Conservation (phyloP, 2,329 filamentous ascomycete species). For the Daldinia sp. region DNA sequence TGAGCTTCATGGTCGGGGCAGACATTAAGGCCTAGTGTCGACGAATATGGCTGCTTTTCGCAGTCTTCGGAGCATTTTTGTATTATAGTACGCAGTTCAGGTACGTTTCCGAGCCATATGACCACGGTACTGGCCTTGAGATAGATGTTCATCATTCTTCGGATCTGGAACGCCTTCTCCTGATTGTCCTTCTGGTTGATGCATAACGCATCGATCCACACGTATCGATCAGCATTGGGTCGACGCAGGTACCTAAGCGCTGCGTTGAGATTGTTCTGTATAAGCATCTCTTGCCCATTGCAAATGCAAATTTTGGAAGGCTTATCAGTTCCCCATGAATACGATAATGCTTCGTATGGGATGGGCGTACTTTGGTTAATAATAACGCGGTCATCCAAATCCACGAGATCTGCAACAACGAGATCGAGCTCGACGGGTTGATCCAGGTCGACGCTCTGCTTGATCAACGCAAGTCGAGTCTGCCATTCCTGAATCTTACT, state of each 20-base stretch:
- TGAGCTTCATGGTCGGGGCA: background rate
- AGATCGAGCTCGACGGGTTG: background rate
- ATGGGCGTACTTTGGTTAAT: background rate
- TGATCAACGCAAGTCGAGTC: too few relatives aligned
- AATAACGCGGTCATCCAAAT: background rate
- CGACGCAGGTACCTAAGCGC: background rate
- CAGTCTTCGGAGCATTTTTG: background rate
- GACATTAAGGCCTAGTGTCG: background rate
- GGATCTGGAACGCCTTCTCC: slow-evolving; percentile 1
- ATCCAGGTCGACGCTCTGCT: too few relatives aligned
- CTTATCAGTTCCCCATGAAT: slow-evolving; percentile 1
- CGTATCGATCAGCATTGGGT: background rate
- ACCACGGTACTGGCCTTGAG: background rate
- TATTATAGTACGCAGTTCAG: background rate
- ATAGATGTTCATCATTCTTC: slow-evolving; percentile 2
- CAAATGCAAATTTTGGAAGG: background rate
- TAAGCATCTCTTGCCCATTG: background rate
- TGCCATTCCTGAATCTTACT: too few relatives aligned
- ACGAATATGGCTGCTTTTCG: background rate
- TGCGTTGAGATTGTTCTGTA: background rate
- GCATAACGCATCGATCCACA: slow-evolving; percentile 1
- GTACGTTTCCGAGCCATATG: background rate
- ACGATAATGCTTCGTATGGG: background rate
- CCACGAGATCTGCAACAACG: background rate
- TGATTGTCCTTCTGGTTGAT: slow-evolving; percentile 1